Evolutionary conservation across 306 rosid genomes (phyloP).

Genomic region (Malus orientalis): DNA sequence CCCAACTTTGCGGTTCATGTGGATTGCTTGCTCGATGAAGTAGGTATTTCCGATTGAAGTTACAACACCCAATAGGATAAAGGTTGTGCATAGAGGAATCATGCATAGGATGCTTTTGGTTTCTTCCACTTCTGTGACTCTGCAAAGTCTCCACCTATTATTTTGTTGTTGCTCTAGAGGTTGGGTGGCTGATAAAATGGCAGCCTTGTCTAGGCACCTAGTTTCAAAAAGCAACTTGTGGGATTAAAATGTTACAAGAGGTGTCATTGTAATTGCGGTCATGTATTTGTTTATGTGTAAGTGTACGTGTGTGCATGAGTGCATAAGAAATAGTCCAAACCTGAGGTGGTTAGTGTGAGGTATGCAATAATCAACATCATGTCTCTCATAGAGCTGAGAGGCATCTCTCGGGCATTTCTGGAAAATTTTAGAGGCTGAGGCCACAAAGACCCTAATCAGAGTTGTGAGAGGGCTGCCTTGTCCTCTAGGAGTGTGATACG

Average conservation of each 20-base stretch:
- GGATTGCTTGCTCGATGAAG: conserved; percentile 18
- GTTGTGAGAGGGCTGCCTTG: conserved; percentile 17
- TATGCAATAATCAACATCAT: background rate
- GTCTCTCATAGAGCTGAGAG: background rate
- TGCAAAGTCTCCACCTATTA: conserved; percentile 24
- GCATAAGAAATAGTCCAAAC: background rate
- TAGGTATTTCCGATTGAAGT: conserved; percentile 16
- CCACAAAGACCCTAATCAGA: conserved; percentile 18
- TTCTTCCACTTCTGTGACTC: conserved; percentile 27
- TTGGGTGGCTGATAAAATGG: background rate
- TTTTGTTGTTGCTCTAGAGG: background rate
- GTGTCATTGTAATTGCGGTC: no score
- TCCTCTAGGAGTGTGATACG: background rate
- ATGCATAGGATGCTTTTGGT: conserved; percentile 6
- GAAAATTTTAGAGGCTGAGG: conserved; percentile 20
- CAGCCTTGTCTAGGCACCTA: conserved; percentile 34
- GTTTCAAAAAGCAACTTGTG: background rate
- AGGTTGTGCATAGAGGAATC: conserved; percentile 13
- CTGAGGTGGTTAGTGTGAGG: conserved; percentile 13
- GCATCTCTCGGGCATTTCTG: background rate
- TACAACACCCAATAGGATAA: conserved; percentile 11
- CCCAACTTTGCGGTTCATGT: conserved; percentile 22
- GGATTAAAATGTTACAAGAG: no score
- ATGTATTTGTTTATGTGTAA: no score
- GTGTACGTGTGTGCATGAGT: no score